Base-by-base conservation (phyloP, 148 eudicot species). In the Simmondsia chinensis region DNA sequence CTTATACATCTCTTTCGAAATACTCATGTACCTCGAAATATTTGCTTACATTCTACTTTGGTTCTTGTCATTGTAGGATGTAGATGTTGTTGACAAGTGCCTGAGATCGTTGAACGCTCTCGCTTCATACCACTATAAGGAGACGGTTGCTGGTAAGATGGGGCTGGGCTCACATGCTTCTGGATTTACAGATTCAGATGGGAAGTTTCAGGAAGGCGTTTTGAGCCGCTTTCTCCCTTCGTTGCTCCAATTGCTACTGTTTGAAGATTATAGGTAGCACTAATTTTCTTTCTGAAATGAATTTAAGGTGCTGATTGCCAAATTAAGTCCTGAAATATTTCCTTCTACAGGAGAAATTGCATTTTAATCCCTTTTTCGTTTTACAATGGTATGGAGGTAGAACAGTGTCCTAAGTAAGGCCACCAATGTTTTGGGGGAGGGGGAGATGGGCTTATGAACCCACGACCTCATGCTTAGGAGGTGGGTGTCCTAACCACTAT, bases 231-330 rank as follows among this genome's bases (percentile, higher is more conserved):
- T 80, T 43, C 84, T 86, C 39, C 81, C 81, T 40, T 73, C 74
- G 32, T 57, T 91, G 72, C 71, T 91, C 52, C 86, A 82, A 49
- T 66, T 85, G 48, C 83, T 91, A 49, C 75, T 91, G 38, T 91
- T 91, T 66, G 89, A 82, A 67, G 95, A 91, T 60, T 82, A 82
- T 80, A 85, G 95, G 99, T 82, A 56, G n/a, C n/a, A n/a, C n/a
- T 21, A 6, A 1, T 41, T 27, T 25, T n/a, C 18, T 33, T 23
- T 13, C 2, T 45, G 6, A 4, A 21, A 15, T 37, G 19, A n/a
- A n/a, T n/a, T n/a, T n/a, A n/a, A n/a, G n/a, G n/a, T n/a, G n/a
- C n/a, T n/a, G n/a, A n/a, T n/a, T n/a, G n/a, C n/a, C n/a, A n/a
- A n/a, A n/a, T n/a, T n/a, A n/a, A n/a, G n/a, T n/a, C n/a, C n/a